Evolutionary conservation across 139 green algal genomes (phyloP), one percentile per base, ranked within the genome.

Genomic region (Picochlorum costavermella): DNA sequence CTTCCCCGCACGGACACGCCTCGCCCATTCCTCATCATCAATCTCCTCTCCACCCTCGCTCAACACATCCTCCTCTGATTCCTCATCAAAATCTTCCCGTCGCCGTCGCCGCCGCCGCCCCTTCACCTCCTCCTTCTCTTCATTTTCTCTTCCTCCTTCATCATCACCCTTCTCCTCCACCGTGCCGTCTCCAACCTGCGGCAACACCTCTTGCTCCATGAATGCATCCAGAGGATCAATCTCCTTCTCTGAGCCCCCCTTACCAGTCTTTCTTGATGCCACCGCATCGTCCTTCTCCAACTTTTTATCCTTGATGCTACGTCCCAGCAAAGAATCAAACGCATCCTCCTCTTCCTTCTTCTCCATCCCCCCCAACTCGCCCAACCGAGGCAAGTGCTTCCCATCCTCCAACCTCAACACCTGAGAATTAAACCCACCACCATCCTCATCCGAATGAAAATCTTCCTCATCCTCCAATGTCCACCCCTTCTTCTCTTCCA

Each of bases 11-110:
- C 72, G 75, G 20, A 91, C 63, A 26, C 83, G 78, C 44, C 68
- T 67, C 20, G 82, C 77, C 88, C 87, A 94, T 61, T 84, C 84
- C 71, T 69, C 65, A 57, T 82, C 76, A 17, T 77, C 73, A 8
- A 70, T 67, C 36, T 82, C 68, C 5, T 50, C 60, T 14, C 61
- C 59, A 58, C 65, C 72, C 49, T 61, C 68, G 49, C 40, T 62
- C 3, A 25, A 48, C 10, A 37, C 61, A 23, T 14, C 17, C 23
- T n/a, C 49, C 8, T 73, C 67, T 50, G 60, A 23, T 14, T 55
- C 25, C 48, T 59, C 57, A 60, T 60, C 56, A 50, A 25, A 20
- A 50, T 60, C 50, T 28, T 56, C 28, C 40, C 28, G 8, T 16
- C 50, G 45, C 64, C 33, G 1, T 60, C 61, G 50, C 44, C 44